Evolutionary conservation across 2,329 filamentous ascomycete species (phyloP).

Genomic region (Alternaria brassicicola): DNA sequence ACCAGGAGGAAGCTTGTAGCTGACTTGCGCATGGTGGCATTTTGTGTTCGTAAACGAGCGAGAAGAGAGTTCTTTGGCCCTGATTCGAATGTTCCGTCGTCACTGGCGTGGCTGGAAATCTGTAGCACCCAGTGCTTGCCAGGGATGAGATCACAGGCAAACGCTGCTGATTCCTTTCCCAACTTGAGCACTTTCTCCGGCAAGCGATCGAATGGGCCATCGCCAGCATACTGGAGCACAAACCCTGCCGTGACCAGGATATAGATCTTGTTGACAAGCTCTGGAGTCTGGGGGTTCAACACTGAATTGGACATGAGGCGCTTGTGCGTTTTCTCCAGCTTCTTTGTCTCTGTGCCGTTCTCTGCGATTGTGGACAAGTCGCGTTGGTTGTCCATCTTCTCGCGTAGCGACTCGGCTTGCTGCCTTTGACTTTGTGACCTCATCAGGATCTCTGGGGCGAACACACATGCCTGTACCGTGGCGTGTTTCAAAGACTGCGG

Average conservation of each 20-base stretch:
- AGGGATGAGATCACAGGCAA: slow-evolving; percentile 79
- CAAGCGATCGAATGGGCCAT: slow-evolving; percentile 71
- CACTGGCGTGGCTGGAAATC: slow-evolving; percentile 69
- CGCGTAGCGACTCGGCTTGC: slow-evolving; percentile 52
- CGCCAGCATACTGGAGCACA: slow-evolving; percentile 74
- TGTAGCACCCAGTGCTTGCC: slow-evolving; percentile 82
- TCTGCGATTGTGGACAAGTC: slow-evolving; percentile 43
- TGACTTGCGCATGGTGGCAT: slow-evolving; percentile 59
- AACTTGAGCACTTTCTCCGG: slow-evolving; percentile 77
- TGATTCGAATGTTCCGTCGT: slow-evolving; percentile 57
- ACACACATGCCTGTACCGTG: slow-evolving; percentile 68
- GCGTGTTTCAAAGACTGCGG: slow-evolving; percentile 81
- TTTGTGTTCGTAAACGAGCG: slow-evolving; percentile 67
- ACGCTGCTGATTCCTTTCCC: slow-evolving; percentile 76
- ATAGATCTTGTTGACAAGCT: slow-evolving; percentile 75
- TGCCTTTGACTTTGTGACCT: slow-evolving; percentile 62
- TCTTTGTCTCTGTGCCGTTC: slow-evolving; percentile 36
- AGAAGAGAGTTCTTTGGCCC: slow-evolving; percentile 64
- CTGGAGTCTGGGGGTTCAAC: slow-evolving; percentile 59
- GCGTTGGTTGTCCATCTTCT: slow-evolving; percentile 45
- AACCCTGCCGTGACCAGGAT: slow-evolving; percentile 73
- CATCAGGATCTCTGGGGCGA: slow-evolving; percentile 72
- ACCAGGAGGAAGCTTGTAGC: slow-evolving; percentile 73
- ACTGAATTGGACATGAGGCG: slow-evolving; percentile 47
- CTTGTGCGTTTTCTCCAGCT: slow-evolving; percentile 53